phyloP scores from a whole-genome alignment of 2,329 filamentous ascomycete species.

The Endocalyx cinctus region DNA sequence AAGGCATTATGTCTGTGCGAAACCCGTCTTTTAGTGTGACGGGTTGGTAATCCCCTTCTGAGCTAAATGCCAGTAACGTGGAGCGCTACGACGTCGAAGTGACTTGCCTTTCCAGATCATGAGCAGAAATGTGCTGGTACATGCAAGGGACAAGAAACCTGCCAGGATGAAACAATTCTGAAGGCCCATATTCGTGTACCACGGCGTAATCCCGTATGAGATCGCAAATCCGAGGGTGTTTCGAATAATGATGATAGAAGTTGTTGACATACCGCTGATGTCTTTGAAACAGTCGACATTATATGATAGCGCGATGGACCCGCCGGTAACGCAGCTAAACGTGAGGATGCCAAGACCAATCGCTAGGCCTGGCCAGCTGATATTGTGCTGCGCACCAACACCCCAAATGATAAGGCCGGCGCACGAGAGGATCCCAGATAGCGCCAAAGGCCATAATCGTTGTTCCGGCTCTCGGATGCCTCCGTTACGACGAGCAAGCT shows the following conservation, averaged over 20 bases:
- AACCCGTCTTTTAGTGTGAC: too few relatives aligned
- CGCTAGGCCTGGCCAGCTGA: neutral
- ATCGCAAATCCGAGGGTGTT: constrained; percentile 48
- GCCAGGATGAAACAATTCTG: constrained; percentile 33
- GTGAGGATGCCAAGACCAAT: neutral
- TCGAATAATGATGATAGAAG: constrained; percentile 29
- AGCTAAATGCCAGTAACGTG: neutral
- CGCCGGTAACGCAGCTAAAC: neutral
- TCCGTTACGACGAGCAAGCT: constrained; percentile 14
- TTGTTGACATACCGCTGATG: constrained; percentile 24
- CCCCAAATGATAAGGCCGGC: constrained; percentile 16
- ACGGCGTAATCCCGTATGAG: constrained; percentile 40
- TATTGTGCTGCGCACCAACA: neutral
- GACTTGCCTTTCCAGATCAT: neutral
- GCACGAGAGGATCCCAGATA: constrained; percentile 26
- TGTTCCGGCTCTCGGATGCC: constrained; percentile 20
- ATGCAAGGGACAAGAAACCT: constrained; percentile 12
- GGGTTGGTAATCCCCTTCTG: too few relatives aligned
- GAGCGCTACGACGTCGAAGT: neutral
- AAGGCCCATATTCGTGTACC: constrained; percentile 32
- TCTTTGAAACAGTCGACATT: constrained; percentile 9
- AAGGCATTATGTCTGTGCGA: too few relatives aligned
- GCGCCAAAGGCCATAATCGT: constrained; percentile 14
- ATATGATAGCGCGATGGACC: neutral
- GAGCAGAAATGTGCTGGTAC: neutral